Evolutionary conservation across 2,329 filamentous ascomycete genomes (phyloP).

Genomic region (Hirsutella minnesotensis): DNA sequence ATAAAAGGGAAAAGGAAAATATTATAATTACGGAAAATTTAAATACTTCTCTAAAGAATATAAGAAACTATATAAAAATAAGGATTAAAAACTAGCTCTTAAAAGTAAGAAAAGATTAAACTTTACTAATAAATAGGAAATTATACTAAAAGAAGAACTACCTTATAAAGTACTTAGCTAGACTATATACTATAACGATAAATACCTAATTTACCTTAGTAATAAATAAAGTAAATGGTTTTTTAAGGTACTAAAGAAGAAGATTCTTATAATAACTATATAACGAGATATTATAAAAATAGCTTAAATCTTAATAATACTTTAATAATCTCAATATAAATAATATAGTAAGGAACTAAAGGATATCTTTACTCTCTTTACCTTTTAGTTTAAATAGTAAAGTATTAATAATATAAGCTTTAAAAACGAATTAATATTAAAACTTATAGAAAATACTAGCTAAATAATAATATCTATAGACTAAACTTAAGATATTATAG

Average conservation of each 20-base stretch:
- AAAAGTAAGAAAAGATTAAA: not conserved
- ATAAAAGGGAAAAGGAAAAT: not conserved
- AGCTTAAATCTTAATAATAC: too few species aligned
- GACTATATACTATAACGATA: not conserved
- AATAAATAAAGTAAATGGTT: not conserved
- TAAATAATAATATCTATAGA: not conserved
- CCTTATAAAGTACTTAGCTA: not conserved
- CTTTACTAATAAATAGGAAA: not conserved
- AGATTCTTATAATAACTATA: not conserved
- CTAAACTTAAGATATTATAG: too few species aligned
- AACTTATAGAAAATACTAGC: not conserved
- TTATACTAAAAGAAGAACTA: not conserved
- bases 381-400: not conserved
- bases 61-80: not conserved
- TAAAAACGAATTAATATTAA: not conserved
- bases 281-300: not conserved
- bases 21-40: not conserved
- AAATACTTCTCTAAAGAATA: not conserved
- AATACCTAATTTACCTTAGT: not conserved
- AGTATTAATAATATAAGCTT: not conserved
- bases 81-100: not conserved
- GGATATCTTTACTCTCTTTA: not conserved
- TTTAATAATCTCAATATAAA: too few species aligned
- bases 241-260: not conserved
- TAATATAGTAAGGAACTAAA: not conserved